phyloP scores from a whole-genome alignment of 2,329 filamentous ascomycete species.

The Byssothecium circinans region DNA sequence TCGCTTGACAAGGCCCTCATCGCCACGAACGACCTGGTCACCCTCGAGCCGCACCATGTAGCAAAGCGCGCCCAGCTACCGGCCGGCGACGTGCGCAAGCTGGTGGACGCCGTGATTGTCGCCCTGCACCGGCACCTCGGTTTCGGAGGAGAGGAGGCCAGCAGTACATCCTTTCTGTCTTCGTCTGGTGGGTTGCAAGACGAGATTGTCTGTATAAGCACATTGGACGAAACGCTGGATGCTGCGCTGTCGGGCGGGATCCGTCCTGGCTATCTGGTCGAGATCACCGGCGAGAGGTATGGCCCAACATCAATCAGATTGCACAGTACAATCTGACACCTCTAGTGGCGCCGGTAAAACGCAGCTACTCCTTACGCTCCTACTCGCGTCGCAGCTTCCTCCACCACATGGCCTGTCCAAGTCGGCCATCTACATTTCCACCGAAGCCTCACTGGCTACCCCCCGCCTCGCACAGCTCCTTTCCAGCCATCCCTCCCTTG shows the following conservation, averaged over 20 bases:
- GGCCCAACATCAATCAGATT: background rate
- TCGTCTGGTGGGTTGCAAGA: slow-evolving; percentile 6
- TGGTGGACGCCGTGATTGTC: slow-evolving; percentile 67
- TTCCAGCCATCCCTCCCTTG: slow-evolving; percentile 63
- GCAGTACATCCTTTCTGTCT: slow-evolving; percentile 19
- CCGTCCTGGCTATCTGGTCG: slow-evolving; percentile 77
- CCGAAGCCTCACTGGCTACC: slow-evolving; percentile 83
- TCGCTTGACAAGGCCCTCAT: slow-evolving; percentile 77
- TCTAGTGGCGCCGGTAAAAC: slow-evolving; percentile 88
- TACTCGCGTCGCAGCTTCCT: slow-evolving; percentile 82
- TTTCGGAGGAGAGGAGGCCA: slow-evolving; percentile 36
- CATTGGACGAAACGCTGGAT: slow-evolving; percentile 75
- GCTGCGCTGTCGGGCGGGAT: slow-evolving; percentile 74
- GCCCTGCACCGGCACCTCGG: slow-evolving; percentile 67
- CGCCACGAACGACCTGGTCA: slow-evolving; percentile 81
- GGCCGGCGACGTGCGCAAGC: slow-evolving; percentile 73
- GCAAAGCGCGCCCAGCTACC: slow-evolving; percentile 84
- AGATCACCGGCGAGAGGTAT: slow-evolving; percentile 85
- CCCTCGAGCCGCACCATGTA: slow-evolving; percentile 78
- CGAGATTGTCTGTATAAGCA: slow-evolving; percentile 65
- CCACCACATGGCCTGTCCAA: slow-evolving; percentile 69
- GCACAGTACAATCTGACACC: slow-evolving; percentile 10
- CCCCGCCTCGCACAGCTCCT: slow-evolving; percentile 80
- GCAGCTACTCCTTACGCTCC: slow-evolving; percentile 82
- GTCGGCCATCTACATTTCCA: slow-evolving; percentile 89